Conservation (phyloP, 768 basidiomycete species). For the Collybiopsis luxurians region DNA sequence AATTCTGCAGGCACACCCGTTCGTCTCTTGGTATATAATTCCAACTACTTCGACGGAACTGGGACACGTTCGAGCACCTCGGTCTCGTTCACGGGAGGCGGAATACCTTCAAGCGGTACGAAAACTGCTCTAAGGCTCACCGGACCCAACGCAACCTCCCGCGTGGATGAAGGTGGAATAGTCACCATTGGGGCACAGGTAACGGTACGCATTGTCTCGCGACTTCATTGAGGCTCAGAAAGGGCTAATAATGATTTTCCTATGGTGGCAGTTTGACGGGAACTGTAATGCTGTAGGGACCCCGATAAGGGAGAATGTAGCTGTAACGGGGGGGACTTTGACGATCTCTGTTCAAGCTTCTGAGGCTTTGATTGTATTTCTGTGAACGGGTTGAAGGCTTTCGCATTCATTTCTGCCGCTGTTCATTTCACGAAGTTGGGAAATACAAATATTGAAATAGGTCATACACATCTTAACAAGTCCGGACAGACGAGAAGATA, state of each 20-base stretch:
- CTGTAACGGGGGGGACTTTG: conserved; percentile 18
- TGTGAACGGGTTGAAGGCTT: no score
- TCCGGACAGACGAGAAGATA: no score
- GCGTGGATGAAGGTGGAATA: conserved; percentile 25
- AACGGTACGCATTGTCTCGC: conserved; percentile 8
- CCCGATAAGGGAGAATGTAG: conserved; percentile 22
- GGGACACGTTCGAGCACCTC: conserved; percentile 27
- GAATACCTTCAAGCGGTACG: conserved; percentile 11
- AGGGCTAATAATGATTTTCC: not conserved
- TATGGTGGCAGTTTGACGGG: conserved; percentile 17
- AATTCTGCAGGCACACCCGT: conserved; percentile 18
- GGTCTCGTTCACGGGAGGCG: conserved; percentile 26
- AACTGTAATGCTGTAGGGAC: conserved; percentile 22
- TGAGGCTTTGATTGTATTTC: conserved; percentile 33
- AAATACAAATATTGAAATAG: no score
- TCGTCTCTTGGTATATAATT: conserved; percentile 33
- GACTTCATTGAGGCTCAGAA: no score
- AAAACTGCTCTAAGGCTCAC: conserved; percentile 28
- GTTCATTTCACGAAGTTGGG: no score
- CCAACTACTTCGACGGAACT: conserved; percentile 30
- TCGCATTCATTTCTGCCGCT: no score
- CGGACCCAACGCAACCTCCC: conserved; percentile 29
- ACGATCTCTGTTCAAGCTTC: conserved; percentile 29
- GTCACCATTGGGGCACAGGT: conserved; percentile 33
- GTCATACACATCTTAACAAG: no score